A percentile compares a stretch with the other conserved stretches of the same genome.
Conservation (phyloP, 2,329 filamentous ascomycete species). For the Apiospora saccharicola region DNA sequence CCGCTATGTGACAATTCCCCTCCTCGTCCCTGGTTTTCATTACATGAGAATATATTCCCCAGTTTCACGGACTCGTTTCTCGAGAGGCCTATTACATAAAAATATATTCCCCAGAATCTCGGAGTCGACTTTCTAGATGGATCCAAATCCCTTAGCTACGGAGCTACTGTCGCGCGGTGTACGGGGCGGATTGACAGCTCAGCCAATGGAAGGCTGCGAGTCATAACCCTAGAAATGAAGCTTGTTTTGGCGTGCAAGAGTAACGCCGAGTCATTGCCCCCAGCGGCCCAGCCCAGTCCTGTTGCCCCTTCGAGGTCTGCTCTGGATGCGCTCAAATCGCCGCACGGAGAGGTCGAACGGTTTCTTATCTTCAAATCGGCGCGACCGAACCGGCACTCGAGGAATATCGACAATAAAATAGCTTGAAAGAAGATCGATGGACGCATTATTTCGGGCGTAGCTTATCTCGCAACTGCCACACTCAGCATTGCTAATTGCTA, state of each 20-base stretch:
- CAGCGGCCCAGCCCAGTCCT: not conserved
- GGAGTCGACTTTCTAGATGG: not conserved
- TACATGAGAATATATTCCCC: conserved; percentile 19
- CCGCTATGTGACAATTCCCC: not conserved
- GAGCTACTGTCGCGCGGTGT: conserved; percentile 6
- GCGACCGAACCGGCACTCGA: not conserved
- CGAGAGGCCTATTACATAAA: not conserved
- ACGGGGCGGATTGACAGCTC: not conserved
- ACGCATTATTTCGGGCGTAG: not conserved
- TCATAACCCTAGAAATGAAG: conserved; percentile 11
- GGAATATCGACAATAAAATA: not conserved
- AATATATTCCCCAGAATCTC: not conserved
- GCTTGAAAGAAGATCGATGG: not conserved
- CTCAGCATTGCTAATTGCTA: no score
- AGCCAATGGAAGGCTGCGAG: not conserved
- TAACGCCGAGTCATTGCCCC: conserved; percentile 20
- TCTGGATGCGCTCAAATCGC: not conserved
- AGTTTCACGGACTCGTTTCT: not conserved
- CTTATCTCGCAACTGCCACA: not conserved
- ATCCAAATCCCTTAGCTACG: not conserved
- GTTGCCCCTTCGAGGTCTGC: not conserved
- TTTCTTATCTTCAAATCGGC: not conserved
- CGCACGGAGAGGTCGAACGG: not conserved
- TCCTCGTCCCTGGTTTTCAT: not conserved
- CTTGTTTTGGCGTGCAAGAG: conserved; percentile 3